Evolutionary conservation across 208 protist genomes (phyloP).

Genomic region (Leishmania turanica): DNA sequence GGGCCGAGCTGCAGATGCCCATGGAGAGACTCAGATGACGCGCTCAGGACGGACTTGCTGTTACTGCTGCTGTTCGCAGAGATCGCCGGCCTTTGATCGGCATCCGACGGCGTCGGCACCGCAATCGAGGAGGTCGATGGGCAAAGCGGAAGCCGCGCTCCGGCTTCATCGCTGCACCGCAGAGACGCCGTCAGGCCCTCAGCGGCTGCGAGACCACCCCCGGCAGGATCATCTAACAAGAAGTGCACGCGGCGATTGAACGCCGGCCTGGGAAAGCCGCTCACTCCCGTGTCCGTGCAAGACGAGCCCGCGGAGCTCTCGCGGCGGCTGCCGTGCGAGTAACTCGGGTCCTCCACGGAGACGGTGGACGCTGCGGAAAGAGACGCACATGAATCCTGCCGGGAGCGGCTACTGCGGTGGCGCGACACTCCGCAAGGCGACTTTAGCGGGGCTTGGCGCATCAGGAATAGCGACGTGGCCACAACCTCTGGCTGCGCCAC

Average conservation of each 20-base stretch:
- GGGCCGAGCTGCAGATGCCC: neutral
- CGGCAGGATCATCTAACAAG: neutral
- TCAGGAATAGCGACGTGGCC: neutral
- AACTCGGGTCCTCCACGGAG: neutral
- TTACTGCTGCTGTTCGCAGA: neutral
- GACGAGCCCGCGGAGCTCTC: neutral
- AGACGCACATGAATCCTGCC: neutral
- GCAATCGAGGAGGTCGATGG: neutral
- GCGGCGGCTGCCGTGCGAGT: neutral
- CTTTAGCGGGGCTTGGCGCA: neutral
- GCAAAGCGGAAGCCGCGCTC: neutral
- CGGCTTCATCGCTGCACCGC: neutral
- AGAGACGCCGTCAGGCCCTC: neutral
- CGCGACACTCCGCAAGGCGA: neutral
- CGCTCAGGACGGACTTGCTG: neutral
- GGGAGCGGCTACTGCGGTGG: neutral
- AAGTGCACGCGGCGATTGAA: slow-evolving; percentile 12
- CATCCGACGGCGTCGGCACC: neutral
- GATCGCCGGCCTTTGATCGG: neutral
- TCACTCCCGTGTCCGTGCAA: neutral
- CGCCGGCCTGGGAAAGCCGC: neutral
- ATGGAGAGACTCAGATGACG: neutral
- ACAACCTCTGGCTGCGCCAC: neutral
- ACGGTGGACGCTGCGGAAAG: neutral
- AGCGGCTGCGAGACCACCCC: neutral